Percentiles rank a stretch among this genome's conserved stretches.
Evolutionary conservation across 352 stramenopile species (phyloP).

Genomic region (Blastocystis sp.): DNA sequence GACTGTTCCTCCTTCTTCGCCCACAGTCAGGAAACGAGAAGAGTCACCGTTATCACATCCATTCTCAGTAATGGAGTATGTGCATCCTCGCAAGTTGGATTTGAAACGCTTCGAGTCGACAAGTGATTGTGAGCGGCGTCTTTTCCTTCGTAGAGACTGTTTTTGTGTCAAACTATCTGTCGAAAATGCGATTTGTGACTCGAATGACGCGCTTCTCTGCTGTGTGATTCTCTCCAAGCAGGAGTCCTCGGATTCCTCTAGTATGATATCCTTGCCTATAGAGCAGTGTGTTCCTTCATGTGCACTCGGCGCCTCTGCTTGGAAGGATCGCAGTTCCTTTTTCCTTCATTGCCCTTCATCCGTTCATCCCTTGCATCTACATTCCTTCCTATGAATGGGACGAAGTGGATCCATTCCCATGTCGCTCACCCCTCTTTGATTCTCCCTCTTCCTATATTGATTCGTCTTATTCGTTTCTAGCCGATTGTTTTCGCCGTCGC

Average conservation of each 20-base stretch:
- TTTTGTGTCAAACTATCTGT: not conserved
- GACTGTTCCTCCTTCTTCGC: not conserved
- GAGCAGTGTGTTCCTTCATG: too few species aligned
- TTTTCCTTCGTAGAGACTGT: not conserved
- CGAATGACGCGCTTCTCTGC: too few species aligned
- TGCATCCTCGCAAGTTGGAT: not conserved
- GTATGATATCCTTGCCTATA: too few species aligned
- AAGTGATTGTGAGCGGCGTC: not conserved
- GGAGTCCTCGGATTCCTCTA: too few species aligned
- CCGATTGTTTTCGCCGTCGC: too few species aligned
- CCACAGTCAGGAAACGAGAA: not conserved
- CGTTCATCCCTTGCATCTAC: not conserved
- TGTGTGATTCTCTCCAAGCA: too few species aligned
- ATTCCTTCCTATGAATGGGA: not conserved
- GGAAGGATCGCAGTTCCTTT: not conserved
- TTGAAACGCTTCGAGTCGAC: not conserved
- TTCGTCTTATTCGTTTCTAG: too few species aligned
- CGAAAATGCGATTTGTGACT: too few species aligned
- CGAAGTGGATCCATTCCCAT: too few species aligned
- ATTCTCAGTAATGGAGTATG: not conserved
- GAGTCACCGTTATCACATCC: not conserved
- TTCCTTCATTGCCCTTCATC: not conserved
- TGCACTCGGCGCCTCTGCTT: not conserved
- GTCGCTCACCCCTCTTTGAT: not conserved
- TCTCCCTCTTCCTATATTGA: not conserved